Evolutionary conservation across 345 rosid species (phyloP), one percentile per base, ranked within the genome.

Genomic region (Camelina sativa): DNA sequence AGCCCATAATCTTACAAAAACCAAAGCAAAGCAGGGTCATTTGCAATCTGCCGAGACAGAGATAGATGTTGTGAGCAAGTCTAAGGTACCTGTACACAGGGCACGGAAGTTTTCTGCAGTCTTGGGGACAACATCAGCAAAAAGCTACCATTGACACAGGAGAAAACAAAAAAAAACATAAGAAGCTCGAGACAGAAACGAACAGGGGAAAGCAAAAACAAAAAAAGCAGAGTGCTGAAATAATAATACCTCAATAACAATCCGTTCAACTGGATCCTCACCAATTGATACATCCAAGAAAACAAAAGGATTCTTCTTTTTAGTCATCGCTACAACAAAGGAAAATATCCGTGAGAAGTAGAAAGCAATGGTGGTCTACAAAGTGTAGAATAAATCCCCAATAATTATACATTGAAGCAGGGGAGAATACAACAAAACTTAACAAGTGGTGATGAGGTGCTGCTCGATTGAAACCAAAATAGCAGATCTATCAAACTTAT

Each of bases 31-130:
- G 44, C 37, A 67, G 34, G 46, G 51, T 68, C 16, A 38, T 10
- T 0, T 54, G 56, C 1, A 67, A 52, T 53, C 61, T 67, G 20
- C 8, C 2, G 53, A 57, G 53, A 56, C 6, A 23, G 30, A 17
- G 19, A 15, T 8, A 38, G 40, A 72, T 20, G 34, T 8, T 2
- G 38, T 25, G 35, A 74, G 75, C 17, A 73, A 57, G 43, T 52
- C 38, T 5, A 67, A 71, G 34, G 38, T 85, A 93, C 99, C 99
- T 80, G 96, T 89, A 76, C 97, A 96, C 51, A 96, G 96, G 66
- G 94, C 90, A 60, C 97, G 91, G 48, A 96, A 96, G 83, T 96
- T 96, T 72, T 96, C 98, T 0, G 95, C 94, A 16, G 99, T 91
- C 88, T 80, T 91, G 19, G 98, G 99, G 78, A 88, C 98, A 80